Evolutionary conservation across 495 filamentous ascomycete genomes (phyloP).

Genomic region (Trichoderma asperelloides): DNA sequence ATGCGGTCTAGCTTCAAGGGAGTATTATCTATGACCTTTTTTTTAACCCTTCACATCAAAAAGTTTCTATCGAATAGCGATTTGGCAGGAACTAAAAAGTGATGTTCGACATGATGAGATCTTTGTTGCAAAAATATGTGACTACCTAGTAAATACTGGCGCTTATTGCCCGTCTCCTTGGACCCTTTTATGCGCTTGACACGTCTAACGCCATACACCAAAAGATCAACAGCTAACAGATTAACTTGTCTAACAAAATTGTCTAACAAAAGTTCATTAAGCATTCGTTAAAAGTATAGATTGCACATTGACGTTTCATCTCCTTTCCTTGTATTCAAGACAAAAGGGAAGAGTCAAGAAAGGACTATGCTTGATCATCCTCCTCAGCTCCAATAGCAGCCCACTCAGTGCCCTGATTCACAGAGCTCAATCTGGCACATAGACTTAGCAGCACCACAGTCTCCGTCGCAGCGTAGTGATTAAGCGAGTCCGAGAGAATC

Average conservation of each 20-base stretch:
- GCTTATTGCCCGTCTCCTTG: not conserved
- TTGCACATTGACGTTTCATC: not conserved
- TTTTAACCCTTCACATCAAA: no score
- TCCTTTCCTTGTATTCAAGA: not conserved
- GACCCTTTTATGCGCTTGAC: not conserved
- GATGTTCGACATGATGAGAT: no score
- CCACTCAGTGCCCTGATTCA: constrained; percentile 57
- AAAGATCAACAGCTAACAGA: not conserved
- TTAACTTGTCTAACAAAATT: not conserved
- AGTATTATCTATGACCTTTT: no score
- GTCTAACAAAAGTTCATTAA: not conserved
- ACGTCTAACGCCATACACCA: not conserved
- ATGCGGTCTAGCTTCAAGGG: no score
- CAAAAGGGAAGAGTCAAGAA: no score
- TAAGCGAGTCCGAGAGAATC: constrained; percentile 84
- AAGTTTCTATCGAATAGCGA: no score
- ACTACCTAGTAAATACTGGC: not conserved
- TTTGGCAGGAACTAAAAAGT: no score
- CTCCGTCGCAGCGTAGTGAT: constrained; percentile 95
- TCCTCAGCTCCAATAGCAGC: constrained; percentile 39
- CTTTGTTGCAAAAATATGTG: no score
- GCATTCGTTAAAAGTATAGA: not conserved
- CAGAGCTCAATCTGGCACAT: constrained; percentile 67
- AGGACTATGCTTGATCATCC: constrained; percentile 17
- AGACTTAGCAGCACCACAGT: constrained; percentile 87